Evolutionary conservation across 345 rosid species (phyloP).

Genomic region (Pistacia integerrima): DNA sequence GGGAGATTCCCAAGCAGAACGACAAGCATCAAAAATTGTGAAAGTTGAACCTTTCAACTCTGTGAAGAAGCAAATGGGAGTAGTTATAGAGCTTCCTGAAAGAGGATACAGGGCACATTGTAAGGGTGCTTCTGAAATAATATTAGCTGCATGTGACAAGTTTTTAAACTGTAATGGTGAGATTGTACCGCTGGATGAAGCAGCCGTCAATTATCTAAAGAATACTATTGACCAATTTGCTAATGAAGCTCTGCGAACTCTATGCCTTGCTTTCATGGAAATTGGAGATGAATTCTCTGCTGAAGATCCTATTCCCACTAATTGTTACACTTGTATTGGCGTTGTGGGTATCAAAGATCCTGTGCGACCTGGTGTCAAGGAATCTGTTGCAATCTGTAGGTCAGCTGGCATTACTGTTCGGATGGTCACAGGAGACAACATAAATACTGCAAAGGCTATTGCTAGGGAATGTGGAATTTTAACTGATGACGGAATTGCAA

Average conservation of each 20-base stretch:
- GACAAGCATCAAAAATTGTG: conserved; percentile 50
- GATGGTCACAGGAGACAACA: conserved; percentile 93
- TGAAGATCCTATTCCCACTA: conserved; percentile 52
- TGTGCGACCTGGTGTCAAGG: conserved; percentile 77
- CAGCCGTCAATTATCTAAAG: conserved; percentile 42
- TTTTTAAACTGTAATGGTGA: conserved; percentile 65
- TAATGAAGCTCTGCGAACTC: conserved; percentile 89
- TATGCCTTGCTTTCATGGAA: conserved; percentile 85
- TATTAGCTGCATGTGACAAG: conserved; percentile 76
- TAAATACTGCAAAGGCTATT: conserved; percentile 88
- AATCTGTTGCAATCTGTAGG: conserved; percentile 82
- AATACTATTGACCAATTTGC: conserved; percentile 74
- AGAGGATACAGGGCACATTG: conserved; percentile 65
- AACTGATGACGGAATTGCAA: conserved; percentile 60
- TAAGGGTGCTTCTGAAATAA: conserved; percentile 93
- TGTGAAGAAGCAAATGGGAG: conserved; percentile 82
- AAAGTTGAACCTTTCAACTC: conserved; percentile 96
- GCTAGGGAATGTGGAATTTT: conserved; percentile 88
- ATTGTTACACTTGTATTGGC: conserved; percentile 67
- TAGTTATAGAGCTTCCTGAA: conserved; percentile 68
- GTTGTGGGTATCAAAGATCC: conserved; percentile 92
- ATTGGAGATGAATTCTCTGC: conserved; percentile 56
- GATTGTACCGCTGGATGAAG: conserved; percentile 69
- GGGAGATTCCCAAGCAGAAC: conserved; percentile 67
- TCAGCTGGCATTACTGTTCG: conserved; percentile 81